Conservation (phyloP, 768 basidiomycete genomes). For the Pulveroboletus ravenelii region DNA sequence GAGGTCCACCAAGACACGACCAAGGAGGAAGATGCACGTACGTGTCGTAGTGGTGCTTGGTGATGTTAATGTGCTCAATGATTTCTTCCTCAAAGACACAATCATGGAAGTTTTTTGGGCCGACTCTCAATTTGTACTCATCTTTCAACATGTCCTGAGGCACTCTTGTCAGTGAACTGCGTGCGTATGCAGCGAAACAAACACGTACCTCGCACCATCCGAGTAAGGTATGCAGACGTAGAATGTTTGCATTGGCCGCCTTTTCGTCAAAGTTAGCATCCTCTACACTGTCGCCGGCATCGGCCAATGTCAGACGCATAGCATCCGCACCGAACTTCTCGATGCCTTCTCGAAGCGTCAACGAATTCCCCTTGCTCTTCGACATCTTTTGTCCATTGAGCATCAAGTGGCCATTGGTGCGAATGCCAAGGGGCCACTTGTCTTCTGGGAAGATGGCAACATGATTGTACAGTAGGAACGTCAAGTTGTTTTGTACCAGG, state of each 20-base stretch:
- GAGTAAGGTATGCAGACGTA: slow-evolving; percentile 86
- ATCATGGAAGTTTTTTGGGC: slow-evolving; percentile 78
- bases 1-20: not conserved
- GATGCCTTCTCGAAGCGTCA: slow-evolving; percentile 85
- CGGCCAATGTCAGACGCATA: slow-evolving; percentile 85
- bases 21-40: slow-evolving; percentile 38
- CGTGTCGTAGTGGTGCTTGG: slow-evolving; percentile 78
- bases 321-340: slow-evolving; percentile 97
- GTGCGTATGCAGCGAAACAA: not conserved
- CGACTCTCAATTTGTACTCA: slow-evolving; percentile 64
- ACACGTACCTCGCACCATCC: slow-evolving; percentile 84
- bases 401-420: slow-evolving; percentile 94
- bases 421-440: slow-evolving; percentile 89
- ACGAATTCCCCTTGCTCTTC: slow-evolving; percentile 92
- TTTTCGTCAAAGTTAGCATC: slow-evolving; percentile 99
- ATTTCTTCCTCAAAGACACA: slow-evolving; percentile 88
- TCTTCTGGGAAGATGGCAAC: slow-evolving; percentile 85
- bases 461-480: slow-evolving; percentile 92
- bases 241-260: slow-evolving; percentile 93
- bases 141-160: slow-evolving; percentile 81
- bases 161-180: not conserved
- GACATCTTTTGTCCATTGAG: slow-evolving; percentile 99
- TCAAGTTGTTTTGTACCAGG: slow-evolving; percentile 90
- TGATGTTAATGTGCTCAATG: slow-evolving; percentile 76
- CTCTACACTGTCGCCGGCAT: slow-evolving; percentile 95